phyloP scores from a whole-genome alignment of 164 flowering plant species.

The Taxillus chinensis region DNA sequence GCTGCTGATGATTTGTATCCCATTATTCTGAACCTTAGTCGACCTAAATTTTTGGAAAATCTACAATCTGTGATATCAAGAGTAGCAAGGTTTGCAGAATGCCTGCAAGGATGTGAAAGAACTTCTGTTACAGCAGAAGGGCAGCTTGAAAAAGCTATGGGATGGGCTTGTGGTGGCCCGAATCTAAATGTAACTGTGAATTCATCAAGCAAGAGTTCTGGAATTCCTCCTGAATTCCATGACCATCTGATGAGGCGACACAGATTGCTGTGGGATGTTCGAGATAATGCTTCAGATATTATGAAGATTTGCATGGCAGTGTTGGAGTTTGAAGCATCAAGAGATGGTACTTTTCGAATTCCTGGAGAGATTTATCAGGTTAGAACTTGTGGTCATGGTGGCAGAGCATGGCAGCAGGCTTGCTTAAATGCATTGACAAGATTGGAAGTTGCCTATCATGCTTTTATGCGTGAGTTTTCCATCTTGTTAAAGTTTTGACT shows the following conservation, averaged over 20 bases:
- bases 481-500: not conserved
- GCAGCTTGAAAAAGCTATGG: conserved; percentile 98
- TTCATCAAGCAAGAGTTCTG: conserved; percentile 47
- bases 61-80: conserved; percentile 53
- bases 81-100: conserved; percentile 54
- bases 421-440: conserved; percentile 61
- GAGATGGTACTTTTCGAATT: conserved; percentile 60
- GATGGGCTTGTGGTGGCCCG: conserved; percentile 96
- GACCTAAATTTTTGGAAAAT: conserved; percentile 63
- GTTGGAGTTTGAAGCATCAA: conserved; percentile 90
- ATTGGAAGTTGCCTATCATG: conserved; percentile 72
- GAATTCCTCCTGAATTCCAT: conserved; percentile 87
- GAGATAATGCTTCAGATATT: conserved; percentile 66
- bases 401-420: conserved; percentile 79
- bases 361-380: conserved; percentile 37
- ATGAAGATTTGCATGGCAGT: conserved; percentile 61
- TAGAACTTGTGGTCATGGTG: conserved; percentile 36
- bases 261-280: conserved; percentile 55
- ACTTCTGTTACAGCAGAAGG: conserved; percentile 74
- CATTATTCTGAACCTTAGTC: conserved; percentile 40
- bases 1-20: conserved; percentile 42
- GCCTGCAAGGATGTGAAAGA: conserved; percentile 69
- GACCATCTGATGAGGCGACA: conserved; percentile 64
- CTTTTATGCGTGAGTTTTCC: conserved; percentile 59
- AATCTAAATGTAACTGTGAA: conserved; percentile 39